Evolutionary conservation across 2,329 filamentous ascomycete species (phyloP), one percentile per base, ranked within the genome.

Genomic region (Rhexocercosporidium sp.): DNA sequence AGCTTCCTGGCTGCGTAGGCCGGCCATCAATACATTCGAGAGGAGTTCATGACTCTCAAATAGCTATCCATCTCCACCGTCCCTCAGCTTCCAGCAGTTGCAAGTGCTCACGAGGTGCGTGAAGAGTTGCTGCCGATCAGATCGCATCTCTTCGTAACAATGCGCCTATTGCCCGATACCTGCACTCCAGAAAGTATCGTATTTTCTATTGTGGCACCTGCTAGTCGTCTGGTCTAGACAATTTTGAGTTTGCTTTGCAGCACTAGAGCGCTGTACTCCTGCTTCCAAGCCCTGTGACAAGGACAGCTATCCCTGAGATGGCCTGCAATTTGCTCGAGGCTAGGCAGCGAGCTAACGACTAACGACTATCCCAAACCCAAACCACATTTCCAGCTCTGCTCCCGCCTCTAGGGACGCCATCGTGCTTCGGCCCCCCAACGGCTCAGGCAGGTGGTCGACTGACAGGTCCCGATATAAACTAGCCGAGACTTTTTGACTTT

Each of bases 131-230:
- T 47, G 54, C 41, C 44, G 41, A 39, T 59, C 54, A 57, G 65
- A 62, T 61, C 56, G 62, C 39, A 56, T 57, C 54, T 20, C 20
- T 41, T 37, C 60, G 64, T 56, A 65, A 71, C 56, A 69, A 72
- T 70, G 69, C 69, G 69, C 69, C 65, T 73, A 70, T 72, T 70
- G 59, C 70, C 71, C 70, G 70, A 69, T 14, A 9, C 34, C 49
- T 22, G 25, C 12, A 37, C 34, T 37, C 34, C 34, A 37, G 9
- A 37, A 47, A 57, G 34, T 41, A n/a, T 29, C 16, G 34, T 16
- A 29, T 22, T 37, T 18, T 11, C 34, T 37, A 37, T 11, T 11
- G 9, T 11, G 34, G 34, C 34, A 57, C 34, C 14, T 37, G 34
- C 14, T 25, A 39, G 31, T 57, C 53, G 29, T 57, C 53, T 57